A percentile compares a stretch with the other conserved stretches of the same genome.
Evolutionary conservation across 352 stramenopile species (phyloP).

Genomic region (Plasmopara muralis): DNA sequence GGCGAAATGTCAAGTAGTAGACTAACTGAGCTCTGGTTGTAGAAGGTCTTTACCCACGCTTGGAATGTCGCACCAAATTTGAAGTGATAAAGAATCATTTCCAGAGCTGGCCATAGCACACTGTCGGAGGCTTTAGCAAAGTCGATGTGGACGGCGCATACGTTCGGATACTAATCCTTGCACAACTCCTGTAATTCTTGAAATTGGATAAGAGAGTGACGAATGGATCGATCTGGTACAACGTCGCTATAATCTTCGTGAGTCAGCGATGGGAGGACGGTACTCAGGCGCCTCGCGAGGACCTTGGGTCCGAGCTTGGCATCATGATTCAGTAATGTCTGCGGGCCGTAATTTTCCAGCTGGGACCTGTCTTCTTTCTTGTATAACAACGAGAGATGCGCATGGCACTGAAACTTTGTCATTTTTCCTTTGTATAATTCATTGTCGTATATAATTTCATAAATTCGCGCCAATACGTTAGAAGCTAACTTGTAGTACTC

Average conservation of each 20-base stretch:
- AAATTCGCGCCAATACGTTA: slow-evolving; percentile 6
- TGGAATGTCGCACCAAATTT: slow-evolving; percentile 14
- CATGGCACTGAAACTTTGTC: slow-evolving; percentile 15
- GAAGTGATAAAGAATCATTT: slow-evolving; percentile 12
- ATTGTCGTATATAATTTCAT: slow-evolving; percentile 7
- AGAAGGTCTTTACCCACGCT: slow-evolving; percentile 12
- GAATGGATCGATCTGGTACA: slow-evolving; percentile 5
- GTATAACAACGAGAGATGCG: slow-evolving; percentile 10
- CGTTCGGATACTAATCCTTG: background rate
- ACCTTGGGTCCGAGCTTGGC: slow-evolving; percentile 10
- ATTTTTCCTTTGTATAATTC: slow-evolving; percentile 8
- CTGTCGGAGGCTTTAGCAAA: slow-evolving; percentile 8
- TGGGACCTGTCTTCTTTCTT: background rate
- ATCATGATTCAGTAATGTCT: slow-evolving; percentile 15
- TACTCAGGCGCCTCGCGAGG: background rate
- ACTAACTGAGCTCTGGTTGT: slow-evolving; percentile 4
- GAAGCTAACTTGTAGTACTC: slow-evolving; percentile 15
- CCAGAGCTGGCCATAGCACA: slow-evolving; percentile 1
- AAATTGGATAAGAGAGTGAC: slow-evolving; percentile 3
- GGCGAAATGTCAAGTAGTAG: slow-evolving; percentile 10
- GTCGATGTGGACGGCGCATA: slow-evolving; percentile 5
- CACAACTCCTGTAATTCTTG: slow-evolving; percentile 5
- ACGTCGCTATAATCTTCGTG: slow-evolving; percentile 11
- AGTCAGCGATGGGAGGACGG: slow-evolving; percentile 2
- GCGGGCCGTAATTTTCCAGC: slow-evolving; percentile 10